Conservation (phyloP, 192 early-diverging fungal genomes). For the Lunasporangiospora selenospora region DNA sequence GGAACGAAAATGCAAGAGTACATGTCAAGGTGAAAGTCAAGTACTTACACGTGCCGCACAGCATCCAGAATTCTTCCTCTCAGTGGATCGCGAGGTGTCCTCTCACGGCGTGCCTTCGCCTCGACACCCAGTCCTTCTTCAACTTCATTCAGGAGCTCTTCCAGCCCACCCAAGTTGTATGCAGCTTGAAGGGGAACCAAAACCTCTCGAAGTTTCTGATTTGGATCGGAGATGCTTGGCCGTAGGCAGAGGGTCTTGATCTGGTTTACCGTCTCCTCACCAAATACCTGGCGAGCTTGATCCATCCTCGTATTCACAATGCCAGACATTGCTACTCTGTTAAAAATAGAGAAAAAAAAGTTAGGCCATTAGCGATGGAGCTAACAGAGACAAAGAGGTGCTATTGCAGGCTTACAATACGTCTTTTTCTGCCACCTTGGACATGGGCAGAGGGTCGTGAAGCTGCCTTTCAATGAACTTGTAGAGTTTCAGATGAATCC, state of each 20-base stretch:
- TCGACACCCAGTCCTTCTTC: slow-evolving; percentile 19
- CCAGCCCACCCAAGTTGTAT: slow-evolving; percentile 7
- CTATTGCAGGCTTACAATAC: slow-evolving; percentile 11
- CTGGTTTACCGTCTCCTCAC: slow-evolving; percentile 6
- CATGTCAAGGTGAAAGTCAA: not conserved
- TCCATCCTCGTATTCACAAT: slow-evolving; percentile 22
- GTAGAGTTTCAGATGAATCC: slow-evolving; percentile 17
- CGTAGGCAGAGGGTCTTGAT: slow-evolving; percentile 19
- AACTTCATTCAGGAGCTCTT: slow-evolving; percentile 7
- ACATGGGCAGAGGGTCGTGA: slow-evolving; percentile 3
- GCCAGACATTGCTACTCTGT: slow-evolving; percentile 19
- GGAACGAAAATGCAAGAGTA: too few species aligned
- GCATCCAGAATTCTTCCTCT: slow-evolving; percentile 15
- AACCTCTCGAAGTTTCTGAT: not conserved
- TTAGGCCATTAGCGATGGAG: too few species aligned
- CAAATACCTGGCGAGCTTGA: slow-evolving; percentile 12
- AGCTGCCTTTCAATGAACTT: slow-evolving; percentile 25
- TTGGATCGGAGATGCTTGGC: slow-evolving; percentile 11
- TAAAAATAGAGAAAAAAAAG: slow-evolving; percentile 2
- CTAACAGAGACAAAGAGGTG: not conserved
- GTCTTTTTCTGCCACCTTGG: slow-evolving; percentile 16
- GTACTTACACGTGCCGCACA: slow-evolving; percentile 14
- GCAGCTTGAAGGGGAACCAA: slow-evolving; percentile 16
- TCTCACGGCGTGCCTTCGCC: not conserved
- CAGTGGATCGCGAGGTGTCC: slow-evolving; percentile 1